Evolutionary conservation across 1,284 basidiomycete species (phyloP).

Genomic region (Moniliophthora roreri): DNA sequence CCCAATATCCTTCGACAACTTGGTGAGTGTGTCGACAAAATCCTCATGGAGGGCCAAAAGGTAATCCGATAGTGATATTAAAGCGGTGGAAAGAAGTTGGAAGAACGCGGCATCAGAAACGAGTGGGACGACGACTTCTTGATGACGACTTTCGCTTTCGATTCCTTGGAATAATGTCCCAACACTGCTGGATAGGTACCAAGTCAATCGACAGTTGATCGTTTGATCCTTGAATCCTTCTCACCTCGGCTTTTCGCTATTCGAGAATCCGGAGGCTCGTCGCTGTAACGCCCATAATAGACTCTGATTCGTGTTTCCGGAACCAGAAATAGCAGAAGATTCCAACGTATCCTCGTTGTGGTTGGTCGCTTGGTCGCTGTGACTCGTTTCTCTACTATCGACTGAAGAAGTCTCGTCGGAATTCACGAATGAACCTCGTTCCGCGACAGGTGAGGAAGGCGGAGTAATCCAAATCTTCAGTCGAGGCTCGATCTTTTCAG

Average conservation of each 20-base stretch:
- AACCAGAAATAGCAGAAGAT: not conserved
- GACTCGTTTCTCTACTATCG: not conserved
- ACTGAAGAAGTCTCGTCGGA: not conserved
- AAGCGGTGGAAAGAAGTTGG: slow-evolving; percentile 70
- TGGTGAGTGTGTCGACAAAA: slow-evolving; percentile 63
- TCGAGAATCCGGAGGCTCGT: not conserved
- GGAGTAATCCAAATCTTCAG: slow-evolving; percentile 46
- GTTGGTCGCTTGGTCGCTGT: too few relatives aligned
- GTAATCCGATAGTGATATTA: slow-evolving; percentile 69
- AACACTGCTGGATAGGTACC: too few relatives aligned
- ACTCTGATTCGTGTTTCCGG: not conserved
- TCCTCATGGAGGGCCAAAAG: slow-evolving; percentile 60
- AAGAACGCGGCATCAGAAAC: slow-evolving; percentile 84
- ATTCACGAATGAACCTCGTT: slow-evolving; percentile 1
- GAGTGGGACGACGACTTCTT: slow-evolving; percentile 80
- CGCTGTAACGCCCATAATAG: slow-evolving; percentile 6
- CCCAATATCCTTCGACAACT: slow-evolving; percentile 63
- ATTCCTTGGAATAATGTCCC: too few relatives aligned
- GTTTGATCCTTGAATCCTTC: too few relatives aligned
- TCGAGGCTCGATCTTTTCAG: slow-evolving; percentile 54
- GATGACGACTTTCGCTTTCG: slow-evolving; percentile 17
- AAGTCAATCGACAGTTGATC: too few relatives aligned
- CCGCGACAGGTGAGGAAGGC: slow-evolving; percentile 14
- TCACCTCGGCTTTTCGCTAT: not conserved
- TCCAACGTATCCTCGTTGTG: too few relatives aligned